Percentiles rank a stretch among this genome's conserved stretches.
Evolutionary conservation across 208 protist genomes (phyloP).

Genomic region (Acanthamoeba divionensis): DNA sequence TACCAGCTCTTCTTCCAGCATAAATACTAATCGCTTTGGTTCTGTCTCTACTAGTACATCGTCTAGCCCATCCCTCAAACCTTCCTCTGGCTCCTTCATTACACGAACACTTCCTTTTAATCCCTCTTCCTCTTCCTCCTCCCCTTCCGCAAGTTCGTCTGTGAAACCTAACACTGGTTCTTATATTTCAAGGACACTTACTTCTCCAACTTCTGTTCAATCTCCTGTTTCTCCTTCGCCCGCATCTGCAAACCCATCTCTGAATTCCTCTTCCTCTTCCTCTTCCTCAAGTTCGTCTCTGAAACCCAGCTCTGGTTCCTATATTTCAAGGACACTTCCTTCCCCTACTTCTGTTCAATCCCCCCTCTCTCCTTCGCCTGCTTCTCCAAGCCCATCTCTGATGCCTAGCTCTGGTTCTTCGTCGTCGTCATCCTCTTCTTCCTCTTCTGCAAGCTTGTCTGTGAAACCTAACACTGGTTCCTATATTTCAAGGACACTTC

Average conservation of each 20-base stretch:
- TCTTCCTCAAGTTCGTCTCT: not conserved
- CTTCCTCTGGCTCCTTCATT: not conserved
- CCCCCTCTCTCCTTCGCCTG: not conserved
- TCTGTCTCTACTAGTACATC: too few relatives aligned
- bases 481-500: not conserved
- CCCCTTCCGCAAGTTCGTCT: not conserved
- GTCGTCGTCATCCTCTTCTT: not conserved
- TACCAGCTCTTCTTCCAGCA: too few relatives aligned
- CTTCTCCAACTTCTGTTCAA: not conserved
- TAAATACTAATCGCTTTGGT: too few relatives aligned
- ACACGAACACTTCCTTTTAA: not conserved
- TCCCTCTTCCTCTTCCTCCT: not conserved
- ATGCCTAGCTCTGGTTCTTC: not conserved
- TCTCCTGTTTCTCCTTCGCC: not conserved
- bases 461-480: not conserved
- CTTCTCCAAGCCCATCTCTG: not conserved
- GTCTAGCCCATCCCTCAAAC: not conserved
- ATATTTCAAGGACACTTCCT: not conserved
- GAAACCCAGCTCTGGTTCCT: not conserved
- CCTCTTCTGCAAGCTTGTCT: not conserved
- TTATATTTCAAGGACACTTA: not conserved
- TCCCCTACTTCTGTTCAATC: too few relatives aligned
- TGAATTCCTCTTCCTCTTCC: not conserved
- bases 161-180: not conserved
- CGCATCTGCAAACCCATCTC: not conserved